Evolutionary conservation across 495 filamentous ascomycete species (phyloP), one percentile per base, ranked within the genome.

Genomic region (Penicillium bialowiezense): DNA sequence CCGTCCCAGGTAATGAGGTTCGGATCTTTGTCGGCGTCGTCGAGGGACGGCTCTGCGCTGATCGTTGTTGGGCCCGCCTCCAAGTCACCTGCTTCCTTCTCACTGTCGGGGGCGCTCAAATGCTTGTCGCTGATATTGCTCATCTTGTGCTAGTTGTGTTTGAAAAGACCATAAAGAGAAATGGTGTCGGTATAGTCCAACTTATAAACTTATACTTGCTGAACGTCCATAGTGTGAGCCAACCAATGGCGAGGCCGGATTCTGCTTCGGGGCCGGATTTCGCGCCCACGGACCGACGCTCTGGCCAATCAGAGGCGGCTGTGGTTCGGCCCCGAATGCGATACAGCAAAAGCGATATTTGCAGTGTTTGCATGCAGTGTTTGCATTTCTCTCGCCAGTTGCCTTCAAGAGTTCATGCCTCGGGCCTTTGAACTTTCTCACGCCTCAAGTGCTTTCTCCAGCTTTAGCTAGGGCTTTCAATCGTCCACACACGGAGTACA

Each of bases 1-100:
- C 71, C 61, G 23, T 73, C 63, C 73, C 69, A 79, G 0, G 69
- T 67, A n/a, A 64, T 64, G 24, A 67, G 21, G 21, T 18, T 28
- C 1, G 39, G 39, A 5, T 41, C 14, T 19, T 1, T 36, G 5
- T 36, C n/a, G n/a, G 8, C n/a, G 2, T 35, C 34, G 34, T 36
- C 15, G 34, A 36, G 34, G 14, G 34, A 19, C 3, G 34, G 34
- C 34, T 36, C 34, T 2, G 15, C 3, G 5, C 1, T 7, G 7
- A 7, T 36, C 6, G 1, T 17, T 8, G 15, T 3, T 36, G 14
- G 2, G 9, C 1, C 34, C 14, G 34, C 34, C 18, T 36, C 34
- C n/a, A 36, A 15, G 15, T 36, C 34, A 15, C 14, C 14, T 15
- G 15, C 14, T 18, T 36, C 34, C 14, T 36, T 28, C 24, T 28